A percentile compares a stretch with the other conserved stretches of the same genome.
These are phyloP conservation scores for Monosporascus sp. DNA, from an alignment of 2,329 filamentous ascomycete species.

Conservation along the genomic window DNA sequence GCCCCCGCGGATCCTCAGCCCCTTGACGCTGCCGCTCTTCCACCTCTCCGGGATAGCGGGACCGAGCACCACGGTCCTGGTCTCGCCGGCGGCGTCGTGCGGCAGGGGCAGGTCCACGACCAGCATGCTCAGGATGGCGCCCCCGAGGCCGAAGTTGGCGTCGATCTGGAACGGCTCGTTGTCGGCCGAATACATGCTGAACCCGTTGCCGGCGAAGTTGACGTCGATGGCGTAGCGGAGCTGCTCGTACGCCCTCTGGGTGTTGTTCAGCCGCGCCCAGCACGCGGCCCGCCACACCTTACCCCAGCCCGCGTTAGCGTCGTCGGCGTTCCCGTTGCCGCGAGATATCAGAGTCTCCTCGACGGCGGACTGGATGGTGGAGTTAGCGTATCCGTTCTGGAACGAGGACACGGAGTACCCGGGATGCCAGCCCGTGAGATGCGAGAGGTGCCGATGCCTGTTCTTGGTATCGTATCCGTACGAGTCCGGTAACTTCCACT, in stretches of 20 bases:
- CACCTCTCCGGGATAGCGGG: conserved; percentile 42
- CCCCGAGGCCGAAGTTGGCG: conserved; percentile 50
- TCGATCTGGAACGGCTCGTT: conserved; percentile 53
- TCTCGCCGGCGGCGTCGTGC: conserved; percentile 7
- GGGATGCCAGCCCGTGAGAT: conserved; percentile 53
- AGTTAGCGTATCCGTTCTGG: conserved; percentile 36
- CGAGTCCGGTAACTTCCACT: conserved; percentile 31
- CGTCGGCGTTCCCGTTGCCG: conserved; percentile 39
- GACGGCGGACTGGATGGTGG: conserved; percentile 39
- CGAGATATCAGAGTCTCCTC: conserved; percentile 39
- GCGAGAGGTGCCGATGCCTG: conserved; percentile 44
- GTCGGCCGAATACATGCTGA: conserved; percentile 45
- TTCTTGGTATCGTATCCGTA: conserved; percentile 21
- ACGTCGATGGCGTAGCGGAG: conserved; percentile 42
- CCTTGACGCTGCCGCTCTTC: conserved; percentile 38
- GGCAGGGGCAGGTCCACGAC: conserved; percentile 41
- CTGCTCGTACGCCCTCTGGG: conserved; percentile 42
- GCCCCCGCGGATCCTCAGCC: conserved; percentile 40
- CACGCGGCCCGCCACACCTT: conserved; percentile 55
- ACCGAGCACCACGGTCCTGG: conserved; percentile 37
- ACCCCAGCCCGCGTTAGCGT: conserved; percentile 52
- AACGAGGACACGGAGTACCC: conserved; percentile 44
- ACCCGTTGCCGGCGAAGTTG: conserved; percentile 46
- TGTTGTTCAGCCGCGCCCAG: conserved; percentile 51
- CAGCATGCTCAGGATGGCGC: conserved; percentile 46